phyloP scores from a whole-genome alignment of 331 rosid genomes.

The Quercus lobata region DNA sequence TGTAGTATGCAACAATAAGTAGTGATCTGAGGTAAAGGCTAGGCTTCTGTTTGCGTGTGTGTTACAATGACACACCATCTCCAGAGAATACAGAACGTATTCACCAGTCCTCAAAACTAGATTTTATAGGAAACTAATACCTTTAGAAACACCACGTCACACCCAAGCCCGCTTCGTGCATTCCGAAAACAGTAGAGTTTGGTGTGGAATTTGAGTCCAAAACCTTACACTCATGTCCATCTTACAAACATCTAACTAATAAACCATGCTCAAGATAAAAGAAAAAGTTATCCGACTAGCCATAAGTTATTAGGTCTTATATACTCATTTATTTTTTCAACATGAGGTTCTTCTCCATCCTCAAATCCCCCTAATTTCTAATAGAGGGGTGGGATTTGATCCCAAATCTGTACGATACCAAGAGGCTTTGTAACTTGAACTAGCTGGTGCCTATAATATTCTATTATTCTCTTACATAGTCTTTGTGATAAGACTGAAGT shows the following conservation, averaged over 20 bases:
- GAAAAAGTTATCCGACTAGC: neutral
- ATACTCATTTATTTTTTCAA: too few species aligned
- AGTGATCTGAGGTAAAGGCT: neutral
- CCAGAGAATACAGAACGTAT: too few species aligned
- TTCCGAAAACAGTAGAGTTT: neutral
- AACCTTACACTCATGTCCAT: neutral
- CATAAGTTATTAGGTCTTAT: neutral
- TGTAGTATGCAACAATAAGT: neutral
- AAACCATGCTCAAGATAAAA: neutral
- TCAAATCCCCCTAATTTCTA: too few species aligned
- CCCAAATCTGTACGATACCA: too few species aligned
- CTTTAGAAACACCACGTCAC: neutral
- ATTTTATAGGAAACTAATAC: neutral
- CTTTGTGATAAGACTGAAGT: neutral
- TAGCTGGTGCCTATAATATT: neutral
- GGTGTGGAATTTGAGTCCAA: neutral
- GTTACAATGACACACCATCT: too few species aligned
- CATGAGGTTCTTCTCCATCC: too few species aligned
- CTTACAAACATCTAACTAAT: neutral
- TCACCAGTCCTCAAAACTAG: neutral
- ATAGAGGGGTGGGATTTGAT: too few species aligned
- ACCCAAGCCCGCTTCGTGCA: neutral
- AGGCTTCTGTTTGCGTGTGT: too few species aligned
- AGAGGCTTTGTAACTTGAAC: neutral
- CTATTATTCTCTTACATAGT: neutral